phyloP scores from a whole-genome alignment of 2,329 filamentous ascomycete species.

The Monilinia fructigena region DNA sequence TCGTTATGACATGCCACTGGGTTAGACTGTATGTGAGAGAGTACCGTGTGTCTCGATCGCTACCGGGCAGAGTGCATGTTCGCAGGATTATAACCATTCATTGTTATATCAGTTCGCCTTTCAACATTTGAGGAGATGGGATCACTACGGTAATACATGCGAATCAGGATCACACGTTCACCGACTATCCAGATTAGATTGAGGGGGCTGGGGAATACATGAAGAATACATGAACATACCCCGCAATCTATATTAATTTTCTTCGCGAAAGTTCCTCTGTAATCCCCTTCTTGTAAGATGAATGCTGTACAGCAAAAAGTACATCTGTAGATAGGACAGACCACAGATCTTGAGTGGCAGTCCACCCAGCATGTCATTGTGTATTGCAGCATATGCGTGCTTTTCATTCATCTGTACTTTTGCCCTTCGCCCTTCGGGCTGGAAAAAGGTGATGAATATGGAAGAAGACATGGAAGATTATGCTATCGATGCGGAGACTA shows the following conservation, averaged over 20 bases:
- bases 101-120: background rate
- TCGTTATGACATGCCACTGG: slow-evolving; percentile 3
- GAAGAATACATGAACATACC: slow-evolving; percentile 21
- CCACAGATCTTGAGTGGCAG: background rate
- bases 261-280: slow-evolving; percentile 17
- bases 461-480: background rate
- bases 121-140: background rate
- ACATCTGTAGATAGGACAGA: background rate
- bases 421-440: background rate
- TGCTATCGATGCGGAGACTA: background rate
- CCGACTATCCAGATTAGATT: slow-evolving; percentile 16
- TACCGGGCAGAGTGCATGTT: background rate
- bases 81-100: background rate
- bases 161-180: slow-evolving; percentile 17
- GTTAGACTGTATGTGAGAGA: background rate
- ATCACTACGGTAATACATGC: slow-evolving; percentile 11
- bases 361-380: background rate
- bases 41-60: slow-evolving; percentile 2
- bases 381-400: slow-evolving; percentile 4
- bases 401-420: background rate
- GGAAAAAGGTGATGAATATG: background rate
- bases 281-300: slow-evolving; percentile 1
- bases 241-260: slow-evolving; percentile 21
- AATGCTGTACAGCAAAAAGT: slow-evolving; percentile 4
- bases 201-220: slow-evolving; percentile 18